A percentile compares a stretch with the other conserved stretches of the same genome.
Evolutionary conservation across 305 asterid genomes (phyloP).

Genomic region (Fraxinus sp.): DNA sequence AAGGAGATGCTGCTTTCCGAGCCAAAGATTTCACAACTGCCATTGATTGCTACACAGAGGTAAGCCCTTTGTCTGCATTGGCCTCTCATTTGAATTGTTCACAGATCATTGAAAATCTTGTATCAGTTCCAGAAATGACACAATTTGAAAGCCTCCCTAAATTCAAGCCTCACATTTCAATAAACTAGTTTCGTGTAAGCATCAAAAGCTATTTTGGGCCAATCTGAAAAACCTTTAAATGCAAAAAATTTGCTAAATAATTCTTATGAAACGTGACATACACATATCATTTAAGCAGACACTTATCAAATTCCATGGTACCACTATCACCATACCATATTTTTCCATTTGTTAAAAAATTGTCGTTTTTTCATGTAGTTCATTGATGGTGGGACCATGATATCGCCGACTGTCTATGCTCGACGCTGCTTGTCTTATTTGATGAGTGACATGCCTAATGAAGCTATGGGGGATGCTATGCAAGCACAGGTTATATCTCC

Average conservation of each 20-base stretch:
- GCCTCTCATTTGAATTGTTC: not conserved
- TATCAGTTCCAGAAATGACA: not conserved
- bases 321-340: not conserved
- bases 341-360: not conserved
- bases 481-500: slow-evolving; percentile 74
- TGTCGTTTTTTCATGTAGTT: slow-evolving; percentile 42
- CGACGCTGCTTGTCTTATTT: slow-evolving; percentile 68
- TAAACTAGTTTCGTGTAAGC: not conserved
- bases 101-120: not conserved
- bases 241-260: not conserved
- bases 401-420: slow-evolving; percentile 74
- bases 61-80: slow-evolving; percentile 6
- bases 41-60: slow-evolving; percentile 77
- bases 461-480: slow-evolving; percentile 76
- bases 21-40: slow-evolving; percentile 79
- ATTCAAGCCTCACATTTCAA: not conserved
- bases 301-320: not conserved
- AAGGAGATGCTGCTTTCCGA: slow-evolving; percentile 90
- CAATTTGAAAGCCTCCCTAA: not conserved
- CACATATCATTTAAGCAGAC: not conserved
- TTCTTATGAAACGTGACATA: not conserved
- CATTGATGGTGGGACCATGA: slow-evolving; percentile 89
- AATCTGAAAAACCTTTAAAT: not conserved
- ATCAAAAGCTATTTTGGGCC: not conserved
- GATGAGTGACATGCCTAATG: slow-evolving; percentile 72